Evolutionary conservation across 805 yeast genomes (phyloP).

Genomic region (Jamesozyma jinghongensis): DNA sequence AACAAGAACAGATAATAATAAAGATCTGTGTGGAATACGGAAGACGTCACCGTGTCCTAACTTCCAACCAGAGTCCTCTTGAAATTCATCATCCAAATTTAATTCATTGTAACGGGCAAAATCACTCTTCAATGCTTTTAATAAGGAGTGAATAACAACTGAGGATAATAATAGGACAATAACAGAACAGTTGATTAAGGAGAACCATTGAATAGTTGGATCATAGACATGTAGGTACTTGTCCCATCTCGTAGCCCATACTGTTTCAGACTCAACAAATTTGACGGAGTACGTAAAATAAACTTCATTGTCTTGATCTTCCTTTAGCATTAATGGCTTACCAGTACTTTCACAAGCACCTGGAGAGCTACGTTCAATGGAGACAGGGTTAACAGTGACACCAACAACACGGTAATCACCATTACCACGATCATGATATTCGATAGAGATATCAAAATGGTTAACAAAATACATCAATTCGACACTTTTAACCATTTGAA

Average conservation of each 20-base stretch:
- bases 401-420: constrained; percentile 84
- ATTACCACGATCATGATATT: constrained; percentile 68
- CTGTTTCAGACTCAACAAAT: constrained; percentile 60
- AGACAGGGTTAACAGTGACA: constrained; percentile 63
- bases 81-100: constrained; percentile 75
- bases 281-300: constrained; percentile 74
- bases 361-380: constrained; percentile 39
- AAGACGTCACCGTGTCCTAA: constrained; percentile 91
- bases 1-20: constrained; percentile 67
- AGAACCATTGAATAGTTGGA: constrained; percentile 93
- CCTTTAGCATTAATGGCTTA: constrained; percentile 40
- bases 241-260: constrained; percentile 99
- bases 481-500: constrained; percentile 11
- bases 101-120: constrained; percentile 83
- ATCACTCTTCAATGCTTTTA: constrained; percentile 75
- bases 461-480: constrained; percentile 58
- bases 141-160: constrained; percentile 68
- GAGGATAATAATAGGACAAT: constrained; percentile 69
- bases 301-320: constrained; percentile 48
- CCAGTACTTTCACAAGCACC: constrained; percentile 27
- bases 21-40: constrained; percentile 64
- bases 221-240: constrained; percentile 85
- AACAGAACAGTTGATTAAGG: constrained; percentile 76
- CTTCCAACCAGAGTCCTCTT: constrained; percentile 97
- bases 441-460: constrained; percentile 71